Base-by-base conservation (phyloP, 2,329 filamentous ascomycete species). In the Scedosporium aurantiacum region DNA sequence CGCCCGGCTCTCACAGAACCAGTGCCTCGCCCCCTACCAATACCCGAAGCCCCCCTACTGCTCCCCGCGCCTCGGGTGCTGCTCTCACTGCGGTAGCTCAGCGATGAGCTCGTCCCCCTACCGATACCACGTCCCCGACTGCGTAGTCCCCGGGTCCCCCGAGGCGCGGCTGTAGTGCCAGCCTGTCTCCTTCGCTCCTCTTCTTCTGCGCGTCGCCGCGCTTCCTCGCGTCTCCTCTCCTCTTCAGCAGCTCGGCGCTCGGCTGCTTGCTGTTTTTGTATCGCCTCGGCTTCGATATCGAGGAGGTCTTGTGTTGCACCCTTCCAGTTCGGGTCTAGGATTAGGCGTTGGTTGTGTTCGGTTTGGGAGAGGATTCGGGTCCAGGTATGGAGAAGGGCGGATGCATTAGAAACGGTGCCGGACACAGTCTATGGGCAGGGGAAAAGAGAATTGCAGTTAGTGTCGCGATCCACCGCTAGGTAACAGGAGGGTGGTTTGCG, bases 311-410 rank as follows among this genome's bases (percentile, higher is more conserved):
- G 86, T 4, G 85, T 89, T 28, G 92, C 89, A 62, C 94, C 94
- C 70, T 93, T 88, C 91, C 93, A 99, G 63, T 85, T 80, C 1
- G 91, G 89, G 69, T 96, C 89, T 55, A 97, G 80, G 54, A 99
- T 87, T 58, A 99, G 79, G 25, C 94, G 86, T 73, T 97, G 92
- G 71, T 96, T 97, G 75, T 99, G 94, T 74, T 99, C 94, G 4
- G 94, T 97, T 74, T 99, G 94, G 5, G 91, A 94, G 12, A 99
- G 83, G 66, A 99, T 97, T 60, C 91, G 87, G 7, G 91, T 96
- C 93, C 93, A 99, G 16, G 92, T 96, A 68, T 95, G 91, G 37
- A 99, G 85, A 14, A 99, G 82, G 1, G 89, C 89, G 14, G 92
- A 95, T 3, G 94, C 91, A 61, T 92, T 93, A 66, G 83, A 82